Percentiles rank a stretch among this genome's conserved stretches.
phyloP scores from a whole-genome alignment of 2,329 filamentous ascomycete species.

The Cordyceps farinosa region DNA sequence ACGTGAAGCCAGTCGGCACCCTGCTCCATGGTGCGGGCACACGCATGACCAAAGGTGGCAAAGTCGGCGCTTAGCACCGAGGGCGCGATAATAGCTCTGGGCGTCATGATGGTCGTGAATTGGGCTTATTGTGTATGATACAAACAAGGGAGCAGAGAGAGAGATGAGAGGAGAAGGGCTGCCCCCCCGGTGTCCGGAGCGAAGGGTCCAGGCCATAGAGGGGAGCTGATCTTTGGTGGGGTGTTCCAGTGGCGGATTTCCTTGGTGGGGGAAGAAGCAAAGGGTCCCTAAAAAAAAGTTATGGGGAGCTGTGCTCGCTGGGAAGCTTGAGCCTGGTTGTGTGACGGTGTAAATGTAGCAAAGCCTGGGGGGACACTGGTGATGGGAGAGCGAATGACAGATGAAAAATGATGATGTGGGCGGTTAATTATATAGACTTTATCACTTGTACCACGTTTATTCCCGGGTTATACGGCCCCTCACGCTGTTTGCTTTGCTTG shows the following conservation, averaged over 20 bases:
- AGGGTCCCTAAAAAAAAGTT: not conserved
- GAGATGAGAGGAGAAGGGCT: not conserved
- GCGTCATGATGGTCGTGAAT: slow-evolving; percentile 61
- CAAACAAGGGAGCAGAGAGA: not conserved
- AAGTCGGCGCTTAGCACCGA: slow-evolving; percentile 99
- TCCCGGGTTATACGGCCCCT: too few relatives aligned
- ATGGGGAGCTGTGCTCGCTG: not conserved
- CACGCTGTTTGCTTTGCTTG: too few relatives aligned
- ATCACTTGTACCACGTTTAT: too few relatives aligned
- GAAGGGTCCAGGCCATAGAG: not conserved
- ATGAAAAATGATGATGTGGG: too few relatives aligned
- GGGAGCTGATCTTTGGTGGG: slow-evolving; percentile 8
- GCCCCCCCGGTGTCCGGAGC: not conserved
- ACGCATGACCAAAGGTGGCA: slow-evolving; percentile 80
- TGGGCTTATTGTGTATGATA: not conserved
- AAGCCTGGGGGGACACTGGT: too few relatives aligned
- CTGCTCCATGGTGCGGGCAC: slow-evolving; percentile 77
- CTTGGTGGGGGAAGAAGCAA: slow-evolving; percentile 3
- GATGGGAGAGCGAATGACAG: too few relatives aligned
- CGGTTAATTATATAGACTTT: too few relatives aligned
- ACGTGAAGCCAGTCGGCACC: slow-evolving; percentile 93
- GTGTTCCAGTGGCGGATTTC: not conserved
- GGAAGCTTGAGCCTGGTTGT: not conserved
- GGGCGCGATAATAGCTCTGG: slow-evolving; percentile 89
- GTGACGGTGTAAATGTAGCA: not conserved